Evolutionary conservation across 805 yeast genomes (phyloP).

Genomic region (Monosporozyma servazzii): DNA sequence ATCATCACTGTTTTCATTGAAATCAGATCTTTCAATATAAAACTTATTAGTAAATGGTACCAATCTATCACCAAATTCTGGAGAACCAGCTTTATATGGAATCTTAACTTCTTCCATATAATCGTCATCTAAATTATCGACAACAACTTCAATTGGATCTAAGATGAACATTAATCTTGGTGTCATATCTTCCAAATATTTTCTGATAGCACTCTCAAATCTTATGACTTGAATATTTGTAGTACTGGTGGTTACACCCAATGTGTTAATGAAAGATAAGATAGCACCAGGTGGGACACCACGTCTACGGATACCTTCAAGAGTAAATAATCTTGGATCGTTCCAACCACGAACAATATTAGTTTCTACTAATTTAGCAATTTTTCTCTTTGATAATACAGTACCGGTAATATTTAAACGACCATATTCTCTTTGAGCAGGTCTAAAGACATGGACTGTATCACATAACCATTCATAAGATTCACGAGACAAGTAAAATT

Average conservation of each 20-base stretch:
- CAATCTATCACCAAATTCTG: conserved; percentile 63
- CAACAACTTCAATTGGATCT: conserved; percentile 74
- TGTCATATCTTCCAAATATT: conserved; percentile 78
- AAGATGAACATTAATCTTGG: conserved; percentile 92
- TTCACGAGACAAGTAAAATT: conserved; percentile 84
- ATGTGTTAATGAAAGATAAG: conserved; percentile 80
- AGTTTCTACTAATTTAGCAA: conserved; percentile 82
- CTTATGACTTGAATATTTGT: conserved; percentile 85
- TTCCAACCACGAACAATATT: conserved; percentile 91
- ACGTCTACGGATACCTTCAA: conserved; percentile 90
- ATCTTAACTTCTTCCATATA: conserved; percentile 60
- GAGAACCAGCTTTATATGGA: conserved; percentile 84
- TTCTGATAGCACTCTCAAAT: conserved; percentile 83
- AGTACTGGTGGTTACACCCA: conserved; percentile 93
- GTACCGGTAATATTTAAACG: conserved; percentile 93
- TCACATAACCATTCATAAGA: conserved; percentile 98
- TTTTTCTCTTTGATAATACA: conserved; percentile 88
- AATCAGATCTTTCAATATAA: conserved; percentile 84
- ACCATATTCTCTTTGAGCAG: conserved; percentile 98
- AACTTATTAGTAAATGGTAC: conserved; percentile 70
- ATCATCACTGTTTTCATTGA: conserved; percentile 49
- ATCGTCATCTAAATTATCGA: conserved; percentile 74
- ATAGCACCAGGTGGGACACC: conserved; percentile 99
- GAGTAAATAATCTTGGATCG: conserved; percentile 91
- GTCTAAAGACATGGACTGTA: conserved; percentile 87